These are phyloP conservation scores for Trypethelium eluteriae DNA, from an alignment of 495 filamentous ascomycete species.

Conservation along the genomic window DNA sequence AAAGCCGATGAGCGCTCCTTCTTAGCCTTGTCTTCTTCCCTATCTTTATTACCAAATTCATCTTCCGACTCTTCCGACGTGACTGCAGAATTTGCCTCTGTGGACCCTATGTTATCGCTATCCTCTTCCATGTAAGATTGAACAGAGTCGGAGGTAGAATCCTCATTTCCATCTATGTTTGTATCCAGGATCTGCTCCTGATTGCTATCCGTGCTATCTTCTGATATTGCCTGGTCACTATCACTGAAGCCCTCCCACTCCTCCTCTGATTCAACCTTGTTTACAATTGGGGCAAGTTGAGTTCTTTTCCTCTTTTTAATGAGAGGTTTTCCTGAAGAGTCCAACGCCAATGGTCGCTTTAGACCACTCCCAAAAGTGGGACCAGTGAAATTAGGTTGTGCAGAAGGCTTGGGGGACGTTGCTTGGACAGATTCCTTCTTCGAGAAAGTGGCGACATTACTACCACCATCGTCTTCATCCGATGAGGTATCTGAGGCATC, in stretches of 20 bases:
- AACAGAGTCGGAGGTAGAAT: conserved; percentile 14
- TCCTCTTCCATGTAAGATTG: conserved; percentile 19
- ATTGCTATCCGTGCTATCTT: neutral
- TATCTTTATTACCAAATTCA: conserved; percentile 31
- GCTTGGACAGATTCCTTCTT: conserved; percentile 25
- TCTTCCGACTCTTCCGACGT: conserved; percentile 21
- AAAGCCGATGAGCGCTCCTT: conserved; percentile 60
- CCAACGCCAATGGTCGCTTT: conserved; percentile 75
- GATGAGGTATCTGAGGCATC: conserved; percentile 10
- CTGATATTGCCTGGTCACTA: neutral
- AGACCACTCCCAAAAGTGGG: conserved; percentile 65
- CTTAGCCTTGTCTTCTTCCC: conserved; percentile 35
- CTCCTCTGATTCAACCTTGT: conserved; percentile 2
- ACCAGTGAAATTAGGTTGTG: neutral
- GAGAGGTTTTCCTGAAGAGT: conserved; percentile 67
- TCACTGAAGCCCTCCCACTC: conserved; percentile 55
- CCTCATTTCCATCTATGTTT: conserved; percentile 16
- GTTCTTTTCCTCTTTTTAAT: conserved; percentile 55
- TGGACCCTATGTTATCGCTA: conserved; percentile 12
- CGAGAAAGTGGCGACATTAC: conserved; percentile 17
- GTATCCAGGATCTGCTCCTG: neutral
- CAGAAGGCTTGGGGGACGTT: neutral
- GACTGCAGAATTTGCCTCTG: conserved; percentile 19
- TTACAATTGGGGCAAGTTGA: neutral
- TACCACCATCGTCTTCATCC: conserved; percentile 13